Evolutionary conservation across 2,329 filamentous ascomycete species (phyloP).

Genomic region (Alternaria gaisen): DNA sequence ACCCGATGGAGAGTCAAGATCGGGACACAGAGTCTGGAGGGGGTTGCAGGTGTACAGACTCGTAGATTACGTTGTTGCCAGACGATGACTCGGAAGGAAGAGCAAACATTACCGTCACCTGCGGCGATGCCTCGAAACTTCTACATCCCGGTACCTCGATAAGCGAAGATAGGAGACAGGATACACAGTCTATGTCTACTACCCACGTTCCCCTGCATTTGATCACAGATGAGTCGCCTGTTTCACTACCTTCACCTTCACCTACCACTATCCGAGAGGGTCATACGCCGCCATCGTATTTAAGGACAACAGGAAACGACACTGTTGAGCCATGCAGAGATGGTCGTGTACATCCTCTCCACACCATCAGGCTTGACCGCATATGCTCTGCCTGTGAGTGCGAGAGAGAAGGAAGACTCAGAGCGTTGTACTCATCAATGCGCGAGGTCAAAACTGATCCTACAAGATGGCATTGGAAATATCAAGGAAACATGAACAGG

Average conservation of each 20-base stretch:
- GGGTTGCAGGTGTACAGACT: not conserved
- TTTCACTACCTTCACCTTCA: not conserved
- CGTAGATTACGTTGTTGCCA: not conserved
- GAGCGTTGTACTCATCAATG: not conserved
- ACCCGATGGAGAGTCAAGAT: not conserved
- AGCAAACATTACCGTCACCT: not conserved
- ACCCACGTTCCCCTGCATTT: not conserved
- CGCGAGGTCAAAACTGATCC: not conserved
- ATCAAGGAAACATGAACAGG: not conserved
- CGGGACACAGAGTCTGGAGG: not conserved
- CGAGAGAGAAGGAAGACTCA: conserved; percentile 15
- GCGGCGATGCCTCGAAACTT: not conserved
- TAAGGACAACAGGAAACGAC: not conserved
- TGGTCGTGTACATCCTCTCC: conserved; percentile 9
- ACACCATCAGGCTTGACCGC: conserved; percentile 4
- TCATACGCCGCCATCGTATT: not conserved
- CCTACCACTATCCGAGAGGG: not conserved
- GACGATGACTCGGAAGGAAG: not conserved
- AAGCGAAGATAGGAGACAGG: not conserved
- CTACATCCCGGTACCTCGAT: not conserved
- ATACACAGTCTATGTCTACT: no score
- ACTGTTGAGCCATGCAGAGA: not conserved
- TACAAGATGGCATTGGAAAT: conserved; percentile 19
- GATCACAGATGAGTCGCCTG: not conserved
- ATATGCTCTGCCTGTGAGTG: conserved; percentile 11